Conservation (phyloP, 2,329 filamentous ascomycete genomes). For the Helotiales sp. region DNA sequence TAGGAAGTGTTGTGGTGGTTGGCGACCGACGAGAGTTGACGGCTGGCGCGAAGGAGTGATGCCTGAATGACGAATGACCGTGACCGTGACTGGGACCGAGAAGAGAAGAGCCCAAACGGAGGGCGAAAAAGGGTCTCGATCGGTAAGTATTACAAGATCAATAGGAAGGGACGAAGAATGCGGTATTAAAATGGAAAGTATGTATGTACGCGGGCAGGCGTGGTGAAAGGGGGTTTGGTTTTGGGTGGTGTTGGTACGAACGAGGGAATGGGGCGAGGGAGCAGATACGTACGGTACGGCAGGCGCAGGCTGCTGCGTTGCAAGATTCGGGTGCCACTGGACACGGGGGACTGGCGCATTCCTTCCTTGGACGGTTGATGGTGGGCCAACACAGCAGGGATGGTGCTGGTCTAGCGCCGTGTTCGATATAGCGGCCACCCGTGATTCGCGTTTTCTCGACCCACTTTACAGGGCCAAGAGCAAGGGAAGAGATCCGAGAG, state of each 20-base stretch:
- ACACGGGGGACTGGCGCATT: no score
- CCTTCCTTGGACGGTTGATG: no score
- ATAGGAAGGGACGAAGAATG: neutral
- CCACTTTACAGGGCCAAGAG: no score
- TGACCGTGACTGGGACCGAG: neutral
- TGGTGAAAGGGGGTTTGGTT: neutral
- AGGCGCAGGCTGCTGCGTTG: no score
- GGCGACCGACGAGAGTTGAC: neutral
- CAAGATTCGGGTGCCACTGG: no score
- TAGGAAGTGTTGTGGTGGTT: constrained; percentile 1
- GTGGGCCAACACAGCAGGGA: no score
- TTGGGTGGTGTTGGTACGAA: constrained; percentile 4
- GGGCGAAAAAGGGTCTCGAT: neutral
- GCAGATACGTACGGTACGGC: no score
- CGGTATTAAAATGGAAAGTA: neutral
- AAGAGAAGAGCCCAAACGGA: neutral
- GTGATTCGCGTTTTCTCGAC: no score
- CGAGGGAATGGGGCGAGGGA: neutral
- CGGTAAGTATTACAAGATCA: neutral
- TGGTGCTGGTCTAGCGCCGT: no score
- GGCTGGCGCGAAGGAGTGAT: constrained; percentile 7
- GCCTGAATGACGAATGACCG: constrained; percentile 10
- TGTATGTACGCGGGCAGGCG: neutral
- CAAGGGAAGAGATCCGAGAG: no score
- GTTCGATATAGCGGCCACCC: no score